A percentile compares a stretch with the other conserved stretches of the same genome.
Evolutionary conservation across 345 rosid genomes (phyloP).

Genomic region (Brassica cretica): DNA sequence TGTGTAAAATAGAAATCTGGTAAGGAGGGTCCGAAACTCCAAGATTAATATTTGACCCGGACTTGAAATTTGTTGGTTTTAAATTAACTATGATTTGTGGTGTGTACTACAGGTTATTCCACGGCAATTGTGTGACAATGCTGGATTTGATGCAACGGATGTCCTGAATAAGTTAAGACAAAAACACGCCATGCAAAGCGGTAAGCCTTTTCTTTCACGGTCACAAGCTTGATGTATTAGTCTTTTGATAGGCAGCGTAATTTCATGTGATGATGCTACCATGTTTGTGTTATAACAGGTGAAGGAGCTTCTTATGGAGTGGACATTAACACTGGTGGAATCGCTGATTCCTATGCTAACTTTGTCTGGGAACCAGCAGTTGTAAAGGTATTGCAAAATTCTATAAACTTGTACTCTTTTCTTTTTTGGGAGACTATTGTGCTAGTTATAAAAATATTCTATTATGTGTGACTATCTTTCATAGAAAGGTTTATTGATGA

Average conservation of each 20-base stretch:
- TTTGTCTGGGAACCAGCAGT: conserved; percentile 99
- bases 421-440: background rate
- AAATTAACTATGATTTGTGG: background rate
- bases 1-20: background rate
- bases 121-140: conserved; percentile 95
- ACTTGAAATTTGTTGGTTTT: background rate
- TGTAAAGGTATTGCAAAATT: conserved; percentile 60
- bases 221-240: background rate
- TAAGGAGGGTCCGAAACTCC: background rate
- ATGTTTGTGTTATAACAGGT: conserved; percentile 45
- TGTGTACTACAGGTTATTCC: conserved; percentile 77
- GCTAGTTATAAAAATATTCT: background rate
- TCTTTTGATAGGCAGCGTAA: background rate
- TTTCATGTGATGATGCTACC: conserved; percentile 3
- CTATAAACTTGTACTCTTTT: background rate
- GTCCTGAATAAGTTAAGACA: conserved; percentile 93
- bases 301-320: conserved; percentile 95
- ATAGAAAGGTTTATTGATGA: background rate
- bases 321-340: conserved; percentile 93
- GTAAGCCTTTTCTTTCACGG: conserved; percentile 43
- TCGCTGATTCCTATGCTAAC: conserved; percentile 90
- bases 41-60: background rate
- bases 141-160: conserved; percentile 99
- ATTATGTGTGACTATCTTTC: background rate
- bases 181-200: conserved; percentile 90